Evolutionary conservation across 352 stramenopile genomes (phyloP), one percentile per base, ranked within the genome.

Genomic region (Pythium phragmiticola): DNA sequence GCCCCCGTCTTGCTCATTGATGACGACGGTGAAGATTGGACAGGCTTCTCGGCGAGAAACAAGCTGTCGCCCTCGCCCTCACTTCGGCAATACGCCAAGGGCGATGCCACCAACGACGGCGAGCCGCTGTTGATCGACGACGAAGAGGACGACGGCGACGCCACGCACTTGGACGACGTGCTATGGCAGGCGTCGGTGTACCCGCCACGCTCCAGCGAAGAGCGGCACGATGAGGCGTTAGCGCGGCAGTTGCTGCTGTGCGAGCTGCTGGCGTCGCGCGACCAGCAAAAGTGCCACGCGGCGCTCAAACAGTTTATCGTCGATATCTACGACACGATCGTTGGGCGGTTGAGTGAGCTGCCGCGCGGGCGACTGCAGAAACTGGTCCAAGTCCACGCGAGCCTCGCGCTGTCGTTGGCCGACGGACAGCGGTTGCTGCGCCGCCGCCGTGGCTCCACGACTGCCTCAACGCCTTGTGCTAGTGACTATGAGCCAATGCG

Each of bases 241-340:
- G 50, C 69, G 2, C 52, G 59, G 14, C 47, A 68, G 52, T 41
- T 62, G 1, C 57, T 83, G 7, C 43, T 72, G n/a, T 48, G 47
- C 12, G 64, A 73, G 4, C 49, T 76, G 19, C 39, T 77, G 43
- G 47, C 76, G 13, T 80, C 78, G 7, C 70, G 70, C 33, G 79
- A 91, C 9, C 73, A 78, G n/a, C 69, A 69, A 19, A 88, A 85
- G 63, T 54, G 71, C 6, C 43, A 84, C 17, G 73, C 77, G 0
- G 53, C 65, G 48, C 61, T 89, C 23, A 91, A 89, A 60, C 82
- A 89, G 51, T 85, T 89, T 45, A 91, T 89, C 36, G 71, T 65
- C 14, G 78, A 88, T 52, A 77, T 87, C 2, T 91, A 91, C 68
- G 82, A 88, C 52, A 84, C 75, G 1, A 69, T 91, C 16, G 68